phyloP scores from a whole-genome alignment of 73 alveolate species.

The Tetrahymena elliotti region DNA sequence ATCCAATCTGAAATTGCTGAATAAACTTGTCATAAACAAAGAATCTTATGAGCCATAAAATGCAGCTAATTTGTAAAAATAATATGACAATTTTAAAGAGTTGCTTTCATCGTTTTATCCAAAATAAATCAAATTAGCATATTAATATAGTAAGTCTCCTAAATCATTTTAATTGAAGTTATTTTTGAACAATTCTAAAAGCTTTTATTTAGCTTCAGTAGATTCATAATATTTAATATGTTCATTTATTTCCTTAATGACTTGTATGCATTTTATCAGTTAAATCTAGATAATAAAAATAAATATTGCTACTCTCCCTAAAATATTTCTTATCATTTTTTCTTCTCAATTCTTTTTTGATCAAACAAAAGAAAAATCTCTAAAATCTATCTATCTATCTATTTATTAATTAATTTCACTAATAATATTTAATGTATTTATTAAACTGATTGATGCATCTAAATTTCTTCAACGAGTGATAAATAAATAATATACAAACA shows the following conservation, averaged over 20 bases:
- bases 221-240: background rate
- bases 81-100: background rate
- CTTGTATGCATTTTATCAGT: background rate
- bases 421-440: no score
- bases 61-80: background rate
- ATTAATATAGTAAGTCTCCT: background rate
- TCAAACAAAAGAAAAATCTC: background rate
- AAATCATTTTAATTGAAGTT: background rate
- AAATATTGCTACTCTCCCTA: background rate
- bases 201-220: background rate
- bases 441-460: no score
- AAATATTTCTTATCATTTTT: background rate
- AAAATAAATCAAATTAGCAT: background rate
- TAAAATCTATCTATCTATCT: background rate
- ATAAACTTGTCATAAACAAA: background rate
- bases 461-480: background rate
- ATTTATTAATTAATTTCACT: no score
- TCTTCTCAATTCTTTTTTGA: background rate
- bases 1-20: background rate
- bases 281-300: background rate
- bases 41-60: background rate
- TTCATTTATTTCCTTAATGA: background rate
- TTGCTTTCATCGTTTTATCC: background rate
- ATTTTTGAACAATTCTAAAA: background rate
- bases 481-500: background rate